phyloP scores from a whole-genome alignment of 306 rosid genomes.

The Begonia loranthoides region DNA sequence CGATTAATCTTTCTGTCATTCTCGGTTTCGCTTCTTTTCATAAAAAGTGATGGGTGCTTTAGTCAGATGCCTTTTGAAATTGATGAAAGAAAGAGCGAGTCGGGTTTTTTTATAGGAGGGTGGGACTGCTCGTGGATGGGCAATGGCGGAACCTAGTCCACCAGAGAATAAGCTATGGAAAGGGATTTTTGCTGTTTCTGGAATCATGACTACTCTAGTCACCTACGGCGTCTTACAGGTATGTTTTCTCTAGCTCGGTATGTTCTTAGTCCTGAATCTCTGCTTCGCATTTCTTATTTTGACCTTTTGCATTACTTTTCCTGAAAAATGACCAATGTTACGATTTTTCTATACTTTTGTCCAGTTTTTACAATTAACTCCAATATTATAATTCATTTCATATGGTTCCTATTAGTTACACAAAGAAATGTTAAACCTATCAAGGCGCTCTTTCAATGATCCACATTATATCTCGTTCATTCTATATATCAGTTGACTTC shows the following conservation, averaged over 20 bases:
- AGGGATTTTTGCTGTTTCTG: conserved; percentile 56
- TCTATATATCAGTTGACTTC: background rate
- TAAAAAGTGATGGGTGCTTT: background rate
- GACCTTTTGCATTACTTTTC: background rate
- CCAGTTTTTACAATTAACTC: no score
- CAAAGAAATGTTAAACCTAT: no score
- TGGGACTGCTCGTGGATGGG: background rate
- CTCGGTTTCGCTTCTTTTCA: background rate
- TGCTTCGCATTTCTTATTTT: background rate
- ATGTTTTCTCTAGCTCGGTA: background rate
- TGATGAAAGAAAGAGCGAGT: background rate
- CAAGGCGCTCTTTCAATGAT: no score
- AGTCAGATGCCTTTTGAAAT: conserved; percentile 1
- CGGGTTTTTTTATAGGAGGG: background rate
- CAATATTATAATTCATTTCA: no score
- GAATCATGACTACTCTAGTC: conserved; percentile 90
- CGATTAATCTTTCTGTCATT: background rate
- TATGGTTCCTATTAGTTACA: no score
- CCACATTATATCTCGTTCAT: no score
- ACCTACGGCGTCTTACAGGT: conserved; percentile 95
- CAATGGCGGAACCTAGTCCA: conserved; percentile 48
- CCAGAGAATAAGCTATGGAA: conserved; percentile 41
- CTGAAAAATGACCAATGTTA: no score
- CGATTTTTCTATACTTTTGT: no score
- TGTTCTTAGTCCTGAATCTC: no score